Conservation (phyloP, 1,139 yeast genomes). For the Hyphopichia khmerensis region DNA sequence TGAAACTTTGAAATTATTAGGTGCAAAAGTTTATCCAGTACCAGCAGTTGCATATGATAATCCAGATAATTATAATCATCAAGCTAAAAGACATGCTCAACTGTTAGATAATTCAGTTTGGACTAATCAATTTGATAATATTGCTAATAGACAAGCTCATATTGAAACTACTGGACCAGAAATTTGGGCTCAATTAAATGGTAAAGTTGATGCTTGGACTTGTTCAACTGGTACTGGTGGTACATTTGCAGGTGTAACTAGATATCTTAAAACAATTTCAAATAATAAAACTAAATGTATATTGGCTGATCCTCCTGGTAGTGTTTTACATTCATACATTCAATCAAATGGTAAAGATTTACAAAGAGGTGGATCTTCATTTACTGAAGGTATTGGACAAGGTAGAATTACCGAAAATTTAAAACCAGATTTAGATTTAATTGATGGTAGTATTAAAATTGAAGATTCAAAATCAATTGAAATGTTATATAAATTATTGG, state of each 20-base stretch:
- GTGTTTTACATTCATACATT: constrained; percentile 76
- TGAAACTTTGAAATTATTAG: constrained; percentile 67
- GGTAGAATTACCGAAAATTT: constrained; percentile 87
- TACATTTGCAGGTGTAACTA: constrained; percentile 79
- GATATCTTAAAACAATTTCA: constrained; percentile 68
- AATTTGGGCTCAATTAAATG: constrained; percentile 82
- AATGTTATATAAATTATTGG: constrained; percentile 79
- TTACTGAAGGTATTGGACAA: constrained; percentile 96
- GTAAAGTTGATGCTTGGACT: constrained; percentile 80
- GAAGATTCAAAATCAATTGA: constrained; percentile 74
- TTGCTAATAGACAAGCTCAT: constrained; percentile 86
- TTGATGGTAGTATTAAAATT: constrained; percentile 74
- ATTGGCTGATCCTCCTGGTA: constrained; percentile 93
- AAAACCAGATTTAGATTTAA: constrained; percentile 62
- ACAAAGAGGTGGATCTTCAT: constrained; percentile 74
- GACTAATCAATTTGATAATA: constrained; percentile 89
- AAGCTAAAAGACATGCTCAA: constrained; percentile 83
- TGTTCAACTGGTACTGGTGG: constrained; percentile 94
- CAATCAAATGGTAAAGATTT: constrained; percentile 61
- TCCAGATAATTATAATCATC: constrained; percentile 82
- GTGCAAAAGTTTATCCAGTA: constrained; percentile 88
- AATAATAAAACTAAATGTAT: constrained; percentile 57
- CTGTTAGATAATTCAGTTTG: constrained; percentile 73
- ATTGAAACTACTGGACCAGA: constrained; percentile 91
- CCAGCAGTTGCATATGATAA: constrained; percentile 82